Base-by-base conservation (phyloP, 163 green algal genomes). In the Coccomyxa subellipsoidea region DNA sequence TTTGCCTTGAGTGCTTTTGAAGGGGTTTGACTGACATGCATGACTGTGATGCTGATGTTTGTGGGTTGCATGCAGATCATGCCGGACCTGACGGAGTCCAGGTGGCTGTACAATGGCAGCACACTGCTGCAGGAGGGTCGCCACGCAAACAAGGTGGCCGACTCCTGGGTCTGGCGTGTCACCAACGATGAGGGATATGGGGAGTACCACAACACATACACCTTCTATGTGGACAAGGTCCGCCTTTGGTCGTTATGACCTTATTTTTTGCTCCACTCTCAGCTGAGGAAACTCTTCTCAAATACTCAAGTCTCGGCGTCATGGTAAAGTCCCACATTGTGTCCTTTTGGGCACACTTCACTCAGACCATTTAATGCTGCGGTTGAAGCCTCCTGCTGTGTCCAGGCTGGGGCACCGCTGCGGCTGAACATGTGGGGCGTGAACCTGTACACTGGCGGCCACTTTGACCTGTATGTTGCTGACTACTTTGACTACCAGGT, bases 391-490 rank as follows among this genome's bases (percentile, higher is more conserved):
- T 59, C 47, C 47, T 59, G 47, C 23, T 18, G 47, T 18, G 0
- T 36, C 21, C 80, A 84, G 84, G 88, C 90, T 21, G 87, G 86
- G 7, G 79, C 54, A 21, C 92, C 92, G 1, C 78, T 95, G n/a
- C 78, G 85, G 75, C 86, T 95, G 18, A 82, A 89, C 73, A 92
- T 93, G 87, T 85, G 90, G 86, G 92, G 92, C 15, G 32, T 87
- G 59, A 95, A 95, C 86, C 80, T 95, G 47, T 82, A 76, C 39
- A 84, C 80, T 23, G 87, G 85, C 4, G 90, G 90, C 10, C 89
- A 94, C 79, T 92, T 90, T 79, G 90, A 95, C 80, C 54, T 88
- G 66, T 95, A 94, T 81, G 80, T 93, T 5, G 77, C 88, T 15
- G 85, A 92, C 38, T 93, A 90, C 81, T 84, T 47, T 15, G 66